Percentiles rank a stretch among this genome's conserved stretches.
Evolutionary conservation across 345 rosid genomes (phyloP).

Genomic region (Aegle marmelos): DNA sequence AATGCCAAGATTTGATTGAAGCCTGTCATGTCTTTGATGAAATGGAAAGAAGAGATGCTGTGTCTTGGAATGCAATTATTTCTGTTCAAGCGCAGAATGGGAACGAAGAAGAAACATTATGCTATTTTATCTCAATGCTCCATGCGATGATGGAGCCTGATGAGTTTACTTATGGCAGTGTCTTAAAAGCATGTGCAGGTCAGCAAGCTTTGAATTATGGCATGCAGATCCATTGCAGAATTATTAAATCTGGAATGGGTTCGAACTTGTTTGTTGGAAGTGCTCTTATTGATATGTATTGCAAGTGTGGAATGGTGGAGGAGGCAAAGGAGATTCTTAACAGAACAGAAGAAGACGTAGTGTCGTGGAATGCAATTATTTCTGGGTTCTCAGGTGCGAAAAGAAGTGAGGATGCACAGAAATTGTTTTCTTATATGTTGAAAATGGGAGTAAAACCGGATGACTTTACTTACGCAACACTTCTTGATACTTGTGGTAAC

Average conservation of each 20-base stretch:
- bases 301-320: conserved; percentile 69
- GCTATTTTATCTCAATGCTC: conserved; percentile 64
- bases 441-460: conserved; percentile 64
- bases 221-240: conserved; percentile 66
- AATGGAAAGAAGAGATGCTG: conserved; percentile 75
- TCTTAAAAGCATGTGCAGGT: conserved; percentile 77
- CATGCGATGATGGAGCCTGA: conserved; percentile 67
- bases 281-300: conserved; percentile 86
- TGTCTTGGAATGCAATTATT: conserved; percentile 93
- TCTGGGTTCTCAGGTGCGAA: conserved; percentile 68
- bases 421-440: conserved; percentile 61
- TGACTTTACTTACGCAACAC: conserved; percentile 76
- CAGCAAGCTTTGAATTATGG: conserved; percentile 53
- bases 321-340: conserved; percentile 70
- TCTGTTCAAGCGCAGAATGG: conserved; percentile 85
- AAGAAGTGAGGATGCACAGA: conserved; percentile 82
- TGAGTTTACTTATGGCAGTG: conserved; percentile 91
- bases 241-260: conserved; percentile 71
- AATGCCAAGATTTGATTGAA: conserved; percentile 70
- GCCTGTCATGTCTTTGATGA: conserved; percentile 58
- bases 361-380: conserved; percentile 81
- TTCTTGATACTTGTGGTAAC: conserved; percentile 87
- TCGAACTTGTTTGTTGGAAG: conserved; percentile 63
- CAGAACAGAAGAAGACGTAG: conserved; percentile 45
- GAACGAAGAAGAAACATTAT: conserved; percentile 48